Evolutionary conservation across 352 stramenopile genomes (phyloP), one percentile per base, ranked within the genome.

Genomic region (Phytophthora vignae): DNA sequence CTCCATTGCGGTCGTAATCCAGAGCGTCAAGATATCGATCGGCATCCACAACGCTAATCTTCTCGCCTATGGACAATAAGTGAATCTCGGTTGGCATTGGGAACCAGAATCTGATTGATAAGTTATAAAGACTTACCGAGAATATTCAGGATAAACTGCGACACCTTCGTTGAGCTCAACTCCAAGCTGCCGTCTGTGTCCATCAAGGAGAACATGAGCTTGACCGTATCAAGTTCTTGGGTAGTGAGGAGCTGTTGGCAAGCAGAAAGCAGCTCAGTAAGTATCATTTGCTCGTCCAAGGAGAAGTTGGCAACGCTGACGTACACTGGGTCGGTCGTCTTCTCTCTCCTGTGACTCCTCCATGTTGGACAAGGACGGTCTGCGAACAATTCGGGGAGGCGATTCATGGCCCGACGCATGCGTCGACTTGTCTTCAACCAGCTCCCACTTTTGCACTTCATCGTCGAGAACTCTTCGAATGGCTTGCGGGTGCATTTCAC

Each of bases 181-280:
- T 80, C 81, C 69, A 93, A 87, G 31, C 81, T 92, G 3, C 88
- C 87, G 36, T 94, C 85, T 7, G 84, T 88, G 64, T 96, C 88
- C 65, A 96, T 87, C 6, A 96, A 72, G 15, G 85, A 91, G 53
- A 96, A 96, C 33, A 92, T 86, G 1, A 96, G 65, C 60, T 96
- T 96, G 21, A 92, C 74, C 56, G 86, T 90, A 40, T 96, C 85
- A 6, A 96, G 74, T 63, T 96, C 87, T 60, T 85, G 57, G 12
- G 71, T 56, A 4, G 78, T 77, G n/a, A 96, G 82, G 2, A 79
- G 60, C 87, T 92, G 33, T 5, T 8, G 40, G 3, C 4, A 21
- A 19, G 11, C 12, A 48, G n/a, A 48, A 48, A 38, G 15, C 44
- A 50, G 49, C 64, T 46, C 12, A 46, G 38, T 46, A 46, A 46